phyloP scores from a whole-genome alignment of 164 flowering plant species.

The Berberis thunbergii region DNA sequence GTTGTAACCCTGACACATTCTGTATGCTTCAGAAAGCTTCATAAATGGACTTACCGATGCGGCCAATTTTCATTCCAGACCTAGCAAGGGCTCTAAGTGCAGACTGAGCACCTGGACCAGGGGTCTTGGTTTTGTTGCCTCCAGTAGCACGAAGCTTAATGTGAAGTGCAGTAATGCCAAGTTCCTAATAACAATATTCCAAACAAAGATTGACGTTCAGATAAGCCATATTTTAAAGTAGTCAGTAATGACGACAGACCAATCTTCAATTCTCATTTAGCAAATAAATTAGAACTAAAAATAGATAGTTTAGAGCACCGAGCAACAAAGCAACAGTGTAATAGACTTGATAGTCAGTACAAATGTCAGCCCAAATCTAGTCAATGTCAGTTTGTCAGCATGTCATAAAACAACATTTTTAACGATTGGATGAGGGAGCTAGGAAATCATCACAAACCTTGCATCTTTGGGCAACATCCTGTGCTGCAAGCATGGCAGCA shows the following conservation, averaged over 20 bases:
- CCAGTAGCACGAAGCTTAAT: slow-evolving; percentile 89
- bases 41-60: slow-evolving; percentile 41
- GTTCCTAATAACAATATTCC: slow-evolving; percentile 33
- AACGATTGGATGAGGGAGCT: too few relatives aligned
- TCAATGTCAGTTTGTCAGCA: too few relatives aligned
- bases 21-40: background rate
- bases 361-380: too few relatives aligned
- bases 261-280: too few relatives aligned
- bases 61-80: slow-evolving; percentile 83
- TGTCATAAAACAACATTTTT: too few relatives aligned
- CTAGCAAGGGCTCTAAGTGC: slow-evolving; percentile 87
- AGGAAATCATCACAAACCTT: slow-evolving; percentile 32
- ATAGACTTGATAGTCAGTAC: too few relatives aligned
- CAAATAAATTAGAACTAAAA: too few relatives aligned
- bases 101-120: slow-evolving; percentile 91
- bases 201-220: background rate
- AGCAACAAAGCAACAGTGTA: too few relatives aligned
- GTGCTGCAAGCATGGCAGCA: slow-evolving; percentile 95
- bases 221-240: too few relatives aligned
- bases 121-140: slow-evolving; percentile 87
- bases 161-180: slow-evolving; percentile 76
- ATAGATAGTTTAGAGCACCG: too few relatives aligned
- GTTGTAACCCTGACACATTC: too few relatives aligned
- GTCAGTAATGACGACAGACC: too few relatives aligned
- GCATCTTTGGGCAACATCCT: slow-evolving; percentile 79